These are phyloP conservation scores for Didymella keratinophila DNA, from an alignment of 2,329 filamentous ascomycete species.

Conservation along the genomic window DNA sequence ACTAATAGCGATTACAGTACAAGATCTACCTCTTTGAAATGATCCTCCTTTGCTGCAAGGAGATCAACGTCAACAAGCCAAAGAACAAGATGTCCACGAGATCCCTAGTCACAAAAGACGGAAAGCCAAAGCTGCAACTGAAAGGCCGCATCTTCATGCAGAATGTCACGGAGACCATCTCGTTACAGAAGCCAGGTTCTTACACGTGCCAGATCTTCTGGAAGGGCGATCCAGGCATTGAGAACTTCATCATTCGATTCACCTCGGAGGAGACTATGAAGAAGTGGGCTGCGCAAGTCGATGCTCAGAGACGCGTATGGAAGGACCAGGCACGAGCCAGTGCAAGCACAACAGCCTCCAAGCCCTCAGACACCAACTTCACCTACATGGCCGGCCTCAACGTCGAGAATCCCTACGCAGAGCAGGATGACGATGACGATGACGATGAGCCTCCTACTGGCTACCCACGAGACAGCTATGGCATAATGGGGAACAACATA, in stretches of 20 bases:
- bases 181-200: conserved; percentile 83
- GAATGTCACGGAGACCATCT: conserved; percentile 95
- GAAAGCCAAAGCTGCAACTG: conserved; percentile 80
- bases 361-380: conserved; percentile 74
- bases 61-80: conserved; percentile 83
- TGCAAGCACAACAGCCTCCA: conserved; percentile 57
- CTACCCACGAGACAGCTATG: conserved; percentile 57
- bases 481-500: conserved; percentile 72
- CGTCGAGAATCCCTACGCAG: conserved; percentile 83
- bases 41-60: conserved; percentile 96
- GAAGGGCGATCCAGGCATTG: conserved; percentile 94
- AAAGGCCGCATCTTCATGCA: conserved; percentile 99
- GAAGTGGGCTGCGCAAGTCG: conserved; percentile 85
- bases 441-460: conserved; percentile 54
- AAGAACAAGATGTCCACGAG: conserved; percentile 76
- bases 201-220: conserved; percentile 98
- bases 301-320: conserved; percentile 70
- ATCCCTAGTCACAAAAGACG: conserved; percentile 71
- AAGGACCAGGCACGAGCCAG: conserved; percentile 61
- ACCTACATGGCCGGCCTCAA: conserved; percentile 76
- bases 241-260: conserved; percentile 96
- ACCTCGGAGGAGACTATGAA: conserved; percentile 90
- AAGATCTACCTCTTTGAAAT: conserved; percentile 97
- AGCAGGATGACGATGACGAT: conserved; percentile 66
- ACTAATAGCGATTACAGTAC: conserved; percentile 66